A percentile compares a stretch with the other conserved stretches of the same genome.
Conservation (phyloP, 768 basidiomycete genomes). For the Tubosaeta sp. region DNA sequence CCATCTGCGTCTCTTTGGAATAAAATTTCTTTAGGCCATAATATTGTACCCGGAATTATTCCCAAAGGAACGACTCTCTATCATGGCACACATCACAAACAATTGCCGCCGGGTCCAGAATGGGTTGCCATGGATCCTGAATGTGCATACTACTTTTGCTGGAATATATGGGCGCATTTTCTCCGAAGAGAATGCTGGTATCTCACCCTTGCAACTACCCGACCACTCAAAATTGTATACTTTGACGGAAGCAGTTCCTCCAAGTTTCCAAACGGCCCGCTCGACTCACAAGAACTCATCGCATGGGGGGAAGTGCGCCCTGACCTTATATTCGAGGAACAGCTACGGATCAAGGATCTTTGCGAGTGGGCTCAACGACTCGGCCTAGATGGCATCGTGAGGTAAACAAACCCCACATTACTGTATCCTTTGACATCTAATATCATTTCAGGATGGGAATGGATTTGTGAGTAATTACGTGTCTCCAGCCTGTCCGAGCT, state of each 20-base stretch:
- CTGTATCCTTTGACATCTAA: not conserved
- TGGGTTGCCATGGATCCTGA: slow-evolving; percentile 32
- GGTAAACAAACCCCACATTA: slow-evolving; percentile 20
- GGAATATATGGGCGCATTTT: not conserved
- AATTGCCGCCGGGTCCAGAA: slow-evolving; percentile 22
- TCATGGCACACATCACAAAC: slow-evolving; percentile 2
- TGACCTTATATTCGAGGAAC: slow-evolving; percentile 27
- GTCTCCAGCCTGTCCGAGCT: not conserved
- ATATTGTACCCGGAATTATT: slow-evolving; percentile 2
- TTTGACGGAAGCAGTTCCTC: slow-evolving; percentile 51
- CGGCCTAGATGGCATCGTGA: slow-evolving; percentile 44
- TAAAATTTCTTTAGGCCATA: not conserved
- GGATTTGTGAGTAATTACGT: slow-evolving; percentile 37
- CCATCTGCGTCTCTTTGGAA: not conserved
- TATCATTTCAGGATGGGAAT: slow-evolving; percentile 33
- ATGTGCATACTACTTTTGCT: slow-evolving; percentile 32
- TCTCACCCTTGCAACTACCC: slow-evolving; percentile 6
- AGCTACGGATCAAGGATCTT: slow-evolving; percentile 33
- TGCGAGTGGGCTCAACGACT: slow-evolving; percentile 42
- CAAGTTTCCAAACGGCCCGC: slow-evolving; percentile 36
- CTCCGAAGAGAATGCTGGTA: slow-evolving; percentile 17
- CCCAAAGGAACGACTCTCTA: slow-evolving; percentile 5
- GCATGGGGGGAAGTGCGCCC: slow-evolving; percentile 34
- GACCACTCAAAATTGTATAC: slow-evolving; percentile 43
- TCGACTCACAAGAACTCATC: slow-evolving; percentile 49